Evolutionary conservation across 768 basidiomycete genomes (phyloP).

Genomic region (Suillus tomentosus): DNA sequence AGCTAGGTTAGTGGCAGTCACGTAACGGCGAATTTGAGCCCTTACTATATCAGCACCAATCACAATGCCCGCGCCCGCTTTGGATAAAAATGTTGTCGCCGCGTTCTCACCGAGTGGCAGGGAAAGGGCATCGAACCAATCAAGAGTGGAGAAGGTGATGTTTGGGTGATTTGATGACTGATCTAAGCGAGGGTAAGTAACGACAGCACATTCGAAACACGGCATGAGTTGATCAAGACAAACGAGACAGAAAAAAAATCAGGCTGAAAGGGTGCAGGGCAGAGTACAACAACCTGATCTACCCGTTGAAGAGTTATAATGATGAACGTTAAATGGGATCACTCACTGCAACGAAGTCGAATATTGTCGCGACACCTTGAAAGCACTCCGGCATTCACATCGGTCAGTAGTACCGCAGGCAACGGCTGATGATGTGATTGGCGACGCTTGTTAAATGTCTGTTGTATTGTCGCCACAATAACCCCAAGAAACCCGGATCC

Average conservation of each 20-base stretch:
- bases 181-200: slow-evolving; percentile 41
- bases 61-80: slow-evolving; percentile 55
- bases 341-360: slow-evolving; percentile 68
- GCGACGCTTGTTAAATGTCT: slow-evolving; percentile 19
- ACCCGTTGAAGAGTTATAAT: not conserved
- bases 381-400: slow-evolving; percentile 66
- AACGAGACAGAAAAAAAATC: not conserved
- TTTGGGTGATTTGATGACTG: slow-evolving; percentile 50
- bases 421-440: not conserved
- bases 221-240: not conserved
- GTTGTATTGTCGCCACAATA: slow-evolving; percentile 59
- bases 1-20: not conserved
- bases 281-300: not conserved
- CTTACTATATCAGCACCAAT: slow-evolving; percentile 70
- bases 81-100: slow-evolving; percentile 38
- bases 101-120: slow-evolving; percentile 19
- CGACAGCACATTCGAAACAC: not conserved
- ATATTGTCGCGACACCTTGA: slow-evolving; percentile 61
- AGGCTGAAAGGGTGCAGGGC: not conserved
- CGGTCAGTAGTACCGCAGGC: slow-evolving; percentile 54
- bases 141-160: slow-evolving; percentile 49
- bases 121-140: slow-evolving; percentile 67
- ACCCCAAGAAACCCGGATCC: slow-evolving; percentile 78
- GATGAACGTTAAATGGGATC: not conserved
- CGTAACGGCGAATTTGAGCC: slow-evolving; percentile 10